phyloP scores from a whole-genome alignment of 2,329 filamentous ascomycete genomes.

The Fusarium paranaense region DNA sequence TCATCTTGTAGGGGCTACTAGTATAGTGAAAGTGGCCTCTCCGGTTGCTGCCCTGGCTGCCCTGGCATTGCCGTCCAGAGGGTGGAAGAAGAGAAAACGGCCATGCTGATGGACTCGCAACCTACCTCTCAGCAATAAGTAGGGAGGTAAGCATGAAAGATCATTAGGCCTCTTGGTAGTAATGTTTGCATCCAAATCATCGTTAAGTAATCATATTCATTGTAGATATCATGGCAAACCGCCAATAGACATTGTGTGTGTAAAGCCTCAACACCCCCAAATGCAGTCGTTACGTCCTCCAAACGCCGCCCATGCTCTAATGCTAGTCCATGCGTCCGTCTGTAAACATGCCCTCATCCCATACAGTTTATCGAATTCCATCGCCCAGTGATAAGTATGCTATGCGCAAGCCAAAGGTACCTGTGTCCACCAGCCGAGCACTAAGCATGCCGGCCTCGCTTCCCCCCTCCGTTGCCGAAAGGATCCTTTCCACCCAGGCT shows the following conservation, averaged over 20 bases:
- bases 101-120: background rate
- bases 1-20: background rate
- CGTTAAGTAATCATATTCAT: slow-evolving; percentile 32
- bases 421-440: background rate
- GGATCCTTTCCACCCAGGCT: slow-evolving; percentile 73
- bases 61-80: background rate
- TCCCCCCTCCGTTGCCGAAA: slow-evolving; percentile 60
- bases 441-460: slow-evolving; percentile 63
- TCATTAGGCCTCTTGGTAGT: background rate
- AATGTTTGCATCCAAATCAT: background rate
- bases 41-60: background rate
- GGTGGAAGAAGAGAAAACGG: background rate
- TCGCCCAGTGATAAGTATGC: slow-evolving; percentile 34
- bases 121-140: background rate
- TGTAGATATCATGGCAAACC: slow-evolving; percentile 27
- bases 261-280: slow-evolving; percentile 36
- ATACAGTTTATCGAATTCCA: slow-evolving; percentile 42
- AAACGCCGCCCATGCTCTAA: slow-evolving; percentile 53
- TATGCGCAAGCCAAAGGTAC: slow-evolving; percentile 25
- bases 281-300: slow-evolving; percentile 48
- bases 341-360: slow-evolving; percentile 47
- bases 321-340: slow-evolving; percentile 51
- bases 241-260: slow-evolving; percentile 30
- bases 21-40: background rate
- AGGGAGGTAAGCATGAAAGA: background rate